phyloP scores from a whole-genome alignment of 2,329 filamentous ascomycete species.

The Nemania abortiva region DNA sequence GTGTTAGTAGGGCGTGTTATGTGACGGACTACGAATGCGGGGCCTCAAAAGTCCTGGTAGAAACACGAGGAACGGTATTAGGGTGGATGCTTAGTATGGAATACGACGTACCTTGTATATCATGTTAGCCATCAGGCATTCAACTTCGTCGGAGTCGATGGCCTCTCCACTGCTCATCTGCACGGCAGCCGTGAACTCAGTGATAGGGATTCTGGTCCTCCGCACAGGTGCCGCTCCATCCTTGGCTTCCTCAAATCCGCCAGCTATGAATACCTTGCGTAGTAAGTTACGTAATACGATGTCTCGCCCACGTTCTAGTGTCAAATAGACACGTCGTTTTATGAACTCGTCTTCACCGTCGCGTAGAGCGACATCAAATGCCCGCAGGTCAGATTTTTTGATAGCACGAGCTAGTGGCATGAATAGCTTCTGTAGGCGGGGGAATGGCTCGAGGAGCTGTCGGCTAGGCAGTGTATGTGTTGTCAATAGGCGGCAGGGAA shows the following conservation, averaged over 20 bases:
- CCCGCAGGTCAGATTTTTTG: conserved; percentile 81
- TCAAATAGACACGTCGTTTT: conserved; percentile 92
- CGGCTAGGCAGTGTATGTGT: conserved; percentile 84
- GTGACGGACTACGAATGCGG: neutral
- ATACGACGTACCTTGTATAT: conserved; percentile 86
- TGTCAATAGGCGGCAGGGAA: conserved; percentile 91
- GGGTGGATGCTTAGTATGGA: neutral
- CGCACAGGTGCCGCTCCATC: conserved; percentile 73
- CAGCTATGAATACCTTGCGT: conserved; percentile 88
- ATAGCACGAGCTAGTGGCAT: conserved; percentile 83
- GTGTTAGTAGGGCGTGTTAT: conserved; percentile 42
- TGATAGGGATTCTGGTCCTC: conserved; percentile 82
- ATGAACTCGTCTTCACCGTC: conserved; percentile 93
- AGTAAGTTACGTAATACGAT: conserved; percentile 92
- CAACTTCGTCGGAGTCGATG: conserved; percentile 91
- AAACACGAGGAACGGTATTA: conserved; percentile 12
- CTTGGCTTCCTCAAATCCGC: conserved; percentile 83
- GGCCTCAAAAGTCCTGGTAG: neutral
- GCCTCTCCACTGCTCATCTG: conserved; percentile 76
- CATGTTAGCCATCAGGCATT: conserved; percentile 94
- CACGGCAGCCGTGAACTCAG: conserved; percentile 87
- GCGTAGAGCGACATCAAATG: conserved; percentile 84
- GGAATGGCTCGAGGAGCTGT: conserved; percentile 78
- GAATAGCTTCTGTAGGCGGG: conserved; percentile 81
- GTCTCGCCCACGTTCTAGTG: conserved; percentile 90